Evolutionary conservation across 352 stramenopile species (phyloP), one percentile per base, ranked within the genome.

Genomic region (Globisporangium takayamanum): DNA sequence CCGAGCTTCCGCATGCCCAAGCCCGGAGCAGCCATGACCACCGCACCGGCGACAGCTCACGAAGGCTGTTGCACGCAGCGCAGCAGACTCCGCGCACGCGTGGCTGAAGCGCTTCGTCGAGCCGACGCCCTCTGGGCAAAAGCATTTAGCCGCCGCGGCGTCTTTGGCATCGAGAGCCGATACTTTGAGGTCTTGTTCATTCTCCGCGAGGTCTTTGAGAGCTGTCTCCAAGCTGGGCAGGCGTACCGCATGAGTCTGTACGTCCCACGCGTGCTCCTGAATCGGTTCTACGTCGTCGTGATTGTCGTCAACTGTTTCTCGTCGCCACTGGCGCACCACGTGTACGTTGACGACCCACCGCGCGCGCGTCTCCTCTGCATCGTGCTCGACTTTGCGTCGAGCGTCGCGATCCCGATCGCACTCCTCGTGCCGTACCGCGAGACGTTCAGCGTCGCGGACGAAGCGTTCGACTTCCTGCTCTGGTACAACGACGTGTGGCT

Each of bases 401-500:
- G 54, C 25, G 44, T 73, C n/a, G 58, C 25, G 5, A 52, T 73
- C 1, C 63, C 67, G 1, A 49, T 50, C 26, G 25, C 41, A 3
- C 41, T 74, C 5, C 50, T 49, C 11, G 20, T 67, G 6, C 37
- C 36, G 0, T 72, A 72, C 33, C 7, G 47, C 5, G n/a, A 46
- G 1, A 4, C 45, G 0, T 74, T 62, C 51, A 53, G 66, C 4
- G 1, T 58, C 22, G 16, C 16, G 15, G 48, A 8, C 20, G 0
- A 42, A 5, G 20, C n/a, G 1, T 66, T 76, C 33, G 25, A 37
- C 1, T 39, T 12, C 0, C 36, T 49, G 22, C 22, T 68, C 12
- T 73, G 63, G 64, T 67, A 68, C 48, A 39, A 65, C 36, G 64
- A 72, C 37, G 41, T 60, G 5, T 72, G 68, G 68, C 51, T 75